Evolutionary conservation across 2,329 filamentous ascomycete genomes (phyloP).

Genomic region (Microsporum canis): DNA sequence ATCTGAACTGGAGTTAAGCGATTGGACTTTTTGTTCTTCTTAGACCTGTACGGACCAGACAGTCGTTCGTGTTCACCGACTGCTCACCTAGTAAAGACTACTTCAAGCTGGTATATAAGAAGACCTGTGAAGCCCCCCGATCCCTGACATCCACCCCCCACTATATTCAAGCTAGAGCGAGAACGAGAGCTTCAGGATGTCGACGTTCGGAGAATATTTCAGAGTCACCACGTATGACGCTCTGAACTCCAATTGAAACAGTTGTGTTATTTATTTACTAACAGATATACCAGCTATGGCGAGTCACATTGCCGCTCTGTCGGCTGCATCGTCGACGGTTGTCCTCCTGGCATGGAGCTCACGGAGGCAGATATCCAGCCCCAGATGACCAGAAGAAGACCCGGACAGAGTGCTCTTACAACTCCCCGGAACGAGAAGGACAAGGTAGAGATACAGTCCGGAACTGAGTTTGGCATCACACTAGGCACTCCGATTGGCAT

Average conservation of each 20-base stretch:
- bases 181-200: slow-evolving; percentile 45
- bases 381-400: slow-evolving; percentile 80
- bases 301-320: slow-evolving; percentile 88
- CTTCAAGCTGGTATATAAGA: no score
- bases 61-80: neutral
- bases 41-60: neutral
- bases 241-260: slow-evolving; percentile 7
- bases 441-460: slow-evolving; percentile 80
- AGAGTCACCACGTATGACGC: slow-evolving; percentile 57
- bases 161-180: neutral
- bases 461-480: slow-evolving; percentile 79
- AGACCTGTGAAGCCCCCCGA: neutral
- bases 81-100: neutral
- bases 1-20: neutral
- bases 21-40: neutral
- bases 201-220: slow-evolving; percentile 69
- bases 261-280: slow-evolving; percentile 16
- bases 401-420: slow-evolving; percentile 79
- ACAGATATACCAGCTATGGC: slow-evolving; percentile 47
- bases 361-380: slow-evolving; percentile 83
- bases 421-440: slow-evolving; percentile 92
- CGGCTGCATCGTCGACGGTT: slow-evolving; percentile 89
- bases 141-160: neutral
- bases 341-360: slow-evolving; percentile 75
- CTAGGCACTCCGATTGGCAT: slow-evolving; percentile 84